Evolutionary conservation across 202 grass and related monocot species (phyloP), one percentile per base, ranked within the genome.

Genomic region (Panicum virgatum): DNA sequence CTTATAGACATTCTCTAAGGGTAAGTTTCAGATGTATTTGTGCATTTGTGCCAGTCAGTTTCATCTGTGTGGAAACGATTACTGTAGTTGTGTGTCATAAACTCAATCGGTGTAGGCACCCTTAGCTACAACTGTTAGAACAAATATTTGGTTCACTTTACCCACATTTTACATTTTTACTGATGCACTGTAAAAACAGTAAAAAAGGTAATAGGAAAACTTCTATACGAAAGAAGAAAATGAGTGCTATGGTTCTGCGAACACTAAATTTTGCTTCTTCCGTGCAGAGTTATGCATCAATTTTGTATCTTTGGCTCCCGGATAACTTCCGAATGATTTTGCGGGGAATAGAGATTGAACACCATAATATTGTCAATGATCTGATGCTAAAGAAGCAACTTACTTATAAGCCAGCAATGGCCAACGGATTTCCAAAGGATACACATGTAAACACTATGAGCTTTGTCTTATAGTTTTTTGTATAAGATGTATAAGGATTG

Each of bases 261-360:
- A 42, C 46, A 53, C 67, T 85, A 75, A 69, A 39, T 19, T 39
- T 54, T 68, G 14, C 22, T 68, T 80, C n/a, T 42, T n/a, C 20
- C 72, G 6, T 92, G 86, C 92, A 98, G 95, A 98, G 95, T 91
- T 98, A 98, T 89, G 95, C 90, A 56, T 98, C 92, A 23, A 94
- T 98, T 89, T 86, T 98, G 58, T 98, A 98, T 81, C 92, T 98
- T 34, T 71, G 90, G 69, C 61, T 98, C 64, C 92, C 92, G 15
- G 73, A 81, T 77, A 16, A 69, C 67, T 98, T 98, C 71, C 84
- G 66, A 88, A 97, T 97, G 79, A 84, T 94, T 81, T 72, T 97
- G 69, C 86, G 92, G 68, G 95, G 92, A 60, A 89, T 92, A 75
- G 90, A 94, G 46, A 91, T 97, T 89, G 88, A 94, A 25, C 95